Evolutionary conservation across 768 basidiomycete species (phyloP), one percentile per base, ranked within the genome.

Genomic region (Leccinum aurantiacum): DNA sequence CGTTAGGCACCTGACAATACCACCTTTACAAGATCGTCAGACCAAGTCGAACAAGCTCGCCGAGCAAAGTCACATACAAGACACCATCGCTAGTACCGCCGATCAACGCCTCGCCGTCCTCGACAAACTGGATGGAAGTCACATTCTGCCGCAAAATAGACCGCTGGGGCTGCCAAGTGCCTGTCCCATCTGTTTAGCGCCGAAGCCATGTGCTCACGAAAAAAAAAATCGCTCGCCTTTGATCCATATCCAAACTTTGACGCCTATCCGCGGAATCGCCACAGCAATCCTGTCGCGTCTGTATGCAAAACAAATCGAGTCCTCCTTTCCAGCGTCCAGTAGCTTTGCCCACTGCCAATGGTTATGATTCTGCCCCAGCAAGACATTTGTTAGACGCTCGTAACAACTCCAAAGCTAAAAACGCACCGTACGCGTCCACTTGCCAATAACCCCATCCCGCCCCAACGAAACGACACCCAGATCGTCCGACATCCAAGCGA

Each of bases 51-150:
- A 29, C 31, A 51, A 37, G 10, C 29, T 9, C 29, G 29, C 44
- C 6, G 19, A 46, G 56, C 25, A 48, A 49, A 48, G 9, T 10
- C 64, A 19, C 85, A 58, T 71, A 89, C 88, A 90, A 65, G 19
- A 85, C 84, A 11, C 88, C 88, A 64, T 90, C 88, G 56, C 79
- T 80, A 29, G 89, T 89, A 2, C 87, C 89, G 1, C 89, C 88
- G 24, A 90, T 74, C 49, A 90, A 73, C 52, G 83, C 85, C 38
- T 78, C 77, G 0, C 88, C 89, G 33, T 83, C 83, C 24, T 85
- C 81, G 9, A 88, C 77, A 66, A 90, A 89, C 64, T 77, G 79
- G 59, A 90, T 79, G 4, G 82, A 79, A 8, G 85, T 86, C 51
- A 89, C 85, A 56, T 87, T 85, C 62, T 82, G 83, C 55, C 87